phyloP scores from a whole-genome alignment of 2,329 filamentous ascomycete genomes.

The Claviceps cyperi region DNA sequence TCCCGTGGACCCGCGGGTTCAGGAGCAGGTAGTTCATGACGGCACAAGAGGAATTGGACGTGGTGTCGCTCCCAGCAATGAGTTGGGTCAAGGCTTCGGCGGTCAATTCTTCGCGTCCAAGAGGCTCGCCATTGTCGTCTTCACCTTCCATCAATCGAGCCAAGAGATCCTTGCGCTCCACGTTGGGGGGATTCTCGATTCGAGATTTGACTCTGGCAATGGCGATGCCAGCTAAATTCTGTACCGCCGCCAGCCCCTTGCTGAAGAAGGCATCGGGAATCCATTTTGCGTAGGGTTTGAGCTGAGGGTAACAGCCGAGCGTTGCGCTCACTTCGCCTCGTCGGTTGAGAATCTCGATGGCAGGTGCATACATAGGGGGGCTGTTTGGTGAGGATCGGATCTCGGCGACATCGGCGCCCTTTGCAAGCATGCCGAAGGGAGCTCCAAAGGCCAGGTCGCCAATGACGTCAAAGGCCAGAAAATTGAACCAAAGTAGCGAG shows the following conservation, averaged over 20 bases:
- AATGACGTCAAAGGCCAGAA: slow-evolving; percentile 38
- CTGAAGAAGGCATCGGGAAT: slow-evolving; percentile 72
- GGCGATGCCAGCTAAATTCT: slow-evolving; percentile 76
- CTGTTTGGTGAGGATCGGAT: slow-evolving; percentile 47
- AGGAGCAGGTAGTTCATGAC: slow-evolving; percentile 62
- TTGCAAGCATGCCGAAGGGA: slow-evolving; percentile 53
- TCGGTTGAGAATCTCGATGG: slow-evolving; percentile 78
- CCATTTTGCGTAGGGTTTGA: slow-evolving; percentile 70
- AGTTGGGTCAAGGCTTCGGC: slow-evolving; percentile 83
- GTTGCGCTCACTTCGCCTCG: slow-evolving; percentile 75
- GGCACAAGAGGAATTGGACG: slow-evolving; percentile 68
- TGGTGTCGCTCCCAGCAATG: slow-evolving; percentile 67
- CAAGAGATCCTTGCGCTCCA: slow-evolving; percentile 64
- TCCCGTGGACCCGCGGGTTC: slow-evolving; percentile 55
- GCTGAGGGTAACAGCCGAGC: slow-evolving; percentile 55
- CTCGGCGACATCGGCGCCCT: slow-evolving; percentile 64
- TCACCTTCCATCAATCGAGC: slow-evolving; percentile 74
- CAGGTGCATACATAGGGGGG: slow-evolving; percentile 54
- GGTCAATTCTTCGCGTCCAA: slow-evolving; percentile 67
- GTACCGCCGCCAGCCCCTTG: slow-evolving; percentile 57
- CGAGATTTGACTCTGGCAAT: slow-evolving; percentile 66
- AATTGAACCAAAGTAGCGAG: slow-evolving; percentile 58
- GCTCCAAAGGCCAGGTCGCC: slow-evolving; percentile 36
- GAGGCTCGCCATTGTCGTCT: slow-evolving; percentile 61
- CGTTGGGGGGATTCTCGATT: slow-evolving; percentile 51